These are phyloP conservation scores for Colletotrichum sublineola DNA, from an alignment of 2,329 filamentous ascomycete species.

Conservation along the genomic window DNA sequence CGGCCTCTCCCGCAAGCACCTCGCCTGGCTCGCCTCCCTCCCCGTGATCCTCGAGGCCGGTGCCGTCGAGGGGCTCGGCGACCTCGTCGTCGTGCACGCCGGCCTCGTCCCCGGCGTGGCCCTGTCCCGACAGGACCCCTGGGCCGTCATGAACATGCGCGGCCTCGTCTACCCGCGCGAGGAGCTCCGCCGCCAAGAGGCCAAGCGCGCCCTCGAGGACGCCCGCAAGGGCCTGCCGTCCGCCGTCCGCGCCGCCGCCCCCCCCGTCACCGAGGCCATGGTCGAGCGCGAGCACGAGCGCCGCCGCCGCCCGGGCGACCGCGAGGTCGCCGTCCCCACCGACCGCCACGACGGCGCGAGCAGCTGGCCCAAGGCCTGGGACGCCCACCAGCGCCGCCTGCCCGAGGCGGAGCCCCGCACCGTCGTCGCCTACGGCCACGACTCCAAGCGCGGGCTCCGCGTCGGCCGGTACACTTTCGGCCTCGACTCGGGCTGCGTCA, in stretches of 20 bases:
- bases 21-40: conserved; percentile 76
- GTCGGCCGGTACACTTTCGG: conserved; percentile 80
- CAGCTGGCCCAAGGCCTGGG: conserved; percentile 77
- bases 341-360: conserved; percentile 64
- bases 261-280: conserved; percentile 37
- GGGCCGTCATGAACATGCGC: conserved; percentile 93
- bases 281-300: conserved; percentile 42
- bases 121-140: conserved; percentile 79
- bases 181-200: conserved; percentile 55
- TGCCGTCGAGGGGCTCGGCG: conserved; percentile 60
- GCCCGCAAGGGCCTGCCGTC: conserved; percentile 35
- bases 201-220: conserved; percentile 41
- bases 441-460: conserved; percentile 77
- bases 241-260: not conserved
- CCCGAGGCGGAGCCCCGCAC: conserved; percentile 63
- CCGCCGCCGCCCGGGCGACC: conserved; percentile 46
- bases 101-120: conserved; percentile 83
- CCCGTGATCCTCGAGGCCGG: conserved; percentile 85
- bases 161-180: conserved; percentile 72
- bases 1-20: conserved; percentile 68
- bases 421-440: conserved; percentile 86
- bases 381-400: conserved; percentile 60
- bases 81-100: conserved; percentile 83
- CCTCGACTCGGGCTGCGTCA: conserved; percentile 86
- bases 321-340: conserved; percentile 52